Conservation (phyloP, 108 stramenopile genomes). For the Chaetoceros tenuissimus region DNA sequence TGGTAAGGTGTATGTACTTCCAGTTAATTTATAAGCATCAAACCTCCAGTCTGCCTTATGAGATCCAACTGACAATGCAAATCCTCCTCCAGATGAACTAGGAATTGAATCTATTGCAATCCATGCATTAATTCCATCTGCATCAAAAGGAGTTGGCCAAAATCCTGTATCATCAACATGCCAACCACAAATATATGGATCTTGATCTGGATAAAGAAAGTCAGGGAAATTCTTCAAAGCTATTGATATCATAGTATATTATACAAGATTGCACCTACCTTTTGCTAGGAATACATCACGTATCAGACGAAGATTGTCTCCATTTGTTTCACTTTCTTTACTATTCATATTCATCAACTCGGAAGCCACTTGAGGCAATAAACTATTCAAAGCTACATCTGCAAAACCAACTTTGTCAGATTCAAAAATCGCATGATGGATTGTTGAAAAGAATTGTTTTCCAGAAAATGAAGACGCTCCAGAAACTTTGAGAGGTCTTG, state of each 20-base stretch:
- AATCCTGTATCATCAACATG: constrained; percentile 79
- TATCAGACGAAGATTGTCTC: not conserved
- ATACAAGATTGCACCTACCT: too few relatives aligned
- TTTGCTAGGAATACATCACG: too few relatives aligned
- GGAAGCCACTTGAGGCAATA: constrained; percentile 22
- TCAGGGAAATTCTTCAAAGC: constrained; percentile 17
- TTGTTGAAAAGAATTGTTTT: not conserved
- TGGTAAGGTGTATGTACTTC: constrained; percentile 50
- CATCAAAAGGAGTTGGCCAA: constrained; percentile 62
- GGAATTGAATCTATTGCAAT: constrained; percentile 76
- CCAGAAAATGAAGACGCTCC: not conserved
- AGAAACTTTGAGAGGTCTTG: not conserved
- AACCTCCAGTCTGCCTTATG: constrained; percentile 54
- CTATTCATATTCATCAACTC: constrained; percentile 8
- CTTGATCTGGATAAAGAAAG: constrained; percentile 66
- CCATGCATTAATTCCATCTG: constrained; percentile 75
- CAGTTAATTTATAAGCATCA: constrained; percentile 54
- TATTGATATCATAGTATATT: constrained; percentile 8
- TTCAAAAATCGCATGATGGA: not conserved
- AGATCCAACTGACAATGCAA: constrained; percentile 68
- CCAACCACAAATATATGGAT: constrained; percentile 69
- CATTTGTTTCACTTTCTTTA: not conserved
- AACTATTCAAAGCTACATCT: constrained; percentile 11
- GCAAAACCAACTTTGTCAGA: constrained; percentile 5
- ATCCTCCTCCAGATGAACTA: constrained; percentile 38